phyloP scores from a whole-genome alignment of 306 rosid species.

The Quercus rubra region DNA sequence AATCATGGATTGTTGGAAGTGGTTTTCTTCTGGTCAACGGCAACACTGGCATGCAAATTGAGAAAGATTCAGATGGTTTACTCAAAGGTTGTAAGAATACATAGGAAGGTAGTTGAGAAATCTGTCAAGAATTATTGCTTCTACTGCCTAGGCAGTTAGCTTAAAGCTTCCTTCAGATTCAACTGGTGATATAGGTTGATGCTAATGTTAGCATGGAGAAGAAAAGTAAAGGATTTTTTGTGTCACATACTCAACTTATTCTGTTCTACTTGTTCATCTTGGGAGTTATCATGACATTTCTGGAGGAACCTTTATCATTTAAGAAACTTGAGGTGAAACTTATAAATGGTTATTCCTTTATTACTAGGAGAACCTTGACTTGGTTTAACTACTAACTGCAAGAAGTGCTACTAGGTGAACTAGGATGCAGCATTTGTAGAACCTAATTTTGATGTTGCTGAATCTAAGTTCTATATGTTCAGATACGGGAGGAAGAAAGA shows the following conservation, averaged over 20 bases:
- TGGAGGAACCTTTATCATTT: slow-evolving; percentile 51
- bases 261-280: slow-evolving; percentile 30
- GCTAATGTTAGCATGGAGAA: slow-evolving; percentile 3
- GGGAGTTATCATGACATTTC: slow-evolving; percentile 67
- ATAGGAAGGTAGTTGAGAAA: no score
- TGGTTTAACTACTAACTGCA: slow-evolving; percentile 73
- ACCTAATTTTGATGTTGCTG: slow-evolving; percentile 83
- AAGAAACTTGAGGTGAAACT: slow-evolving; percentile 82
- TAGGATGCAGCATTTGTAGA: slow-evolving; percentile 70
- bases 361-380: slow-evolving; percentile 58
- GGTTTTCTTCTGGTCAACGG: slow-evolving; percentile 55
- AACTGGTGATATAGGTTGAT: slow-evolving; percentile 52
- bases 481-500: slow-evolving; percentile 92
- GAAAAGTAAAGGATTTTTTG: no score
- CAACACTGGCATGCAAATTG: slow-evolving; percentile 47
- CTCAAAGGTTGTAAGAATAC: no score
- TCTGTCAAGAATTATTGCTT: slow-evolving; percentile 40
- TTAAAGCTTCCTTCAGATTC: slow-evolving; percentile 58
- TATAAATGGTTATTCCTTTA: slow-evolving; percentile 53
- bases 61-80: slow-evolving; percentile 32
- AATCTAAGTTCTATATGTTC: slow-evolving; percentile 35
- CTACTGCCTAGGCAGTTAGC: slow-evolving; percentile 76
- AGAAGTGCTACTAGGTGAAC: slow-evolving; percentile 72
- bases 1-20: slow-evolving; percentile 63
- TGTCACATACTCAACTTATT: no score